Conservation (phyloP, 331 rosid species). For the Cydonia oblonga region DNA sequence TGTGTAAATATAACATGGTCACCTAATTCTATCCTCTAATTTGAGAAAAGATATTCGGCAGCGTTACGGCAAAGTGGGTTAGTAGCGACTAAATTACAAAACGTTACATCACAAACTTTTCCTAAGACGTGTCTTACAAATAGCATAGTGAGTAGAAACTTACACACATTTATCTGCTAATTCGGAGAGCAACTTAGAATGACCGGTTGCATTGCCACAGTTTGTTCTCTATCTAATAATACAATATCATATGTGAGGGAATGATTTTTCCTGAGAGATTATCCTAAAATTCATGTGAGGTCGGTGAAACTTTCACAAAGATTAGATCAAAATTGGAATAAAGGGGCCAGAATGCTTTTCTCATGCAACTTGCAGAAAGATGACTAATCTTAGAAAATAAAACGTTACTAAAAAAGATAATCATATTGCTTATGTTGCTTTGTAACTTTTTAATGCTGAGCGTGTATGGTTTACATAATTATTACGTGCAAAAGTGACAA, state of each 20-base stretch:
- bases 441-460: conserved; percentile 7
- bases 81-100: no score
- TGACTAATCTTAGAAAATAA: neutral
- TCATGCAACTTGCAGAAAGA: conserved; percentile 20
- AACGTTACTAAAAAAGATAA: neutral
- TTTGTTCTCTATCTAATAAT: no score
- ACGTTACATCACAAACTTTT: no score
- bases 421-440: conserved; percentile 14
- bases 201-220: neutral
- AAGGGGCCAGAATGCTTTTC: conserved; percentile 5
- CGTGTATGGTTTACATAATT: conserved; percentile 20
- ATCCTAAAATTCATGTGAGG: neutral
- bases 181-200: neutral
- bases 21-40: neutral
- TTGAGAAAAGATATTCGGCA: no score
- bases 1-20: neutral
- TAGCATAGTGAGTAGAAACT: no score
- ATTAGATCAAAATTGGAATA: conserved; percentile 11
- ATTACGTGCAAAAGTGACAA: conserved; percentile 22
- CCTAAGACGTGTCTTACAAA: no score
- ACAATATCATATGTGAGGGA: neutral
- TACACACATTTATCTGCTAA: no score
- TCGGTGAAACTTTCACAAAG: neutral
- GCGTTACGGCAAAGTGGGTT: no score
- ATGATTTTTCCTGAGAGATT: neutral